These are phyloP conservation scores for Trichophyton equinum DNA, from an alignment of 2,329 filamentous ascomycete species.

Conservation along the genomic window DNA sequence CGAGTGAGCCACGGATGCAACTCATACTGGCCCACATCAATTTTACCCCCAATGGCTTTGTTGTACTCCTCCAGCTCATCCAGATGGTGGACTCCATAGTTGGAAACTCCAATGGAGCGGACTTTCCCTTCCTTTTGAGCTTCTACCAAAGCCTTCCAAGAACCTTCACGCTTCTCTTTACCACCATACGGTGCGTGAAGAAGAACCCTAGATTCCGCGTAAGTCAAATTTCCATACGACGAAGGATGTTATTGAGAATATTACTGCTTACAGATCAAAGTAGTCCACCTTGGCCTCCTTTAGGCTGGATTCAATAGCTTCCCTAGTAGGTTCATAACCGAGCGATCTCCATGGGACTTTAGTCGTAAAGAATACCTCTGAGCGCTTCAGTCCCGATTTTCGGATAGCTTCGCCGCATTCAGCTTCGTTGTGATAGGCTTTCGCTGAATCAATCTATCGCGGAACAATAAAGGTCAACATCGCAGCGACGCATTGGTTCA, in stretches of 20 bases:
- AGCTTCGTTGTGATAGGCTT: slow-evolving; percentile 46
- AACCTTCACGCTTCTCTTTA: slow-evolving; percentile 26
- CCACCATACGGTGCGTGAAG: slow-evolving; percentile 31
- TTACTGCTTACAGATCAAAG: slow-evolving; percentile 50
- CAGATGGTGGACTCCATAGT: slow-evolving; percentile 30
- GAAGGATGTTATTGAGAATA: neutral
- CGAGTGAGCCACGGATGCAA: slow-evolving; percentile 78
- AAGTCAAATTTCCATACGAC: neutral
- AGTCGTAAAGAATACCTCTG: slow-evolving; percentile 50
- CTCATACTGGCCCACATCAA: slow-evolving; percentile 80
- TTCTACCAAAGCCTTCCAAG: slow-evolving; percentile 29
- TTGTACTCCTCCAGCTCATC: slow-evolving; percentile 32
- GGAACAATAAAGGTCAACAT: neutral
- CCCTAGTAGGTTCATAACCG: slow-evolving; percentile 53
- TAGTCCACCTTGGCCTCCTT: slow-evolving; percentile 51
- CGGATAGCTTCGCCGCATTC: slow-evolving; percentile 43
- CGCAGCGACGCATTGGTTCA: neutral
- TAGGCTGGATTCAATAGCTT: slow-evolving; percentile 52
- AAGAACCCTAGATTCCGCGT: slow-evolving; percentile 20
- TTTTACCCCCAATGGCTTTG: slow-evolving; percentile 44
- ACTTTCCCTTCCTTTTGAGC: slow-evolving; percentile 25
- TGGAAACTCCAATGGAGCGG: slow-evolving; percentile 32
- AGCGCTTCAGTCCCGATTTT: slow-evolving; percentile 40
- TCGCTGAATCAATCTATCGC: slow-evolving; percentile 44
- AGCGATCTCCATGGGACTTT: slow-evolving; percentile 43